Base-by-base conservation (phyloP, 2,329 filamentous ascomycete genomes). In the Penicillium sp. region DNA sequence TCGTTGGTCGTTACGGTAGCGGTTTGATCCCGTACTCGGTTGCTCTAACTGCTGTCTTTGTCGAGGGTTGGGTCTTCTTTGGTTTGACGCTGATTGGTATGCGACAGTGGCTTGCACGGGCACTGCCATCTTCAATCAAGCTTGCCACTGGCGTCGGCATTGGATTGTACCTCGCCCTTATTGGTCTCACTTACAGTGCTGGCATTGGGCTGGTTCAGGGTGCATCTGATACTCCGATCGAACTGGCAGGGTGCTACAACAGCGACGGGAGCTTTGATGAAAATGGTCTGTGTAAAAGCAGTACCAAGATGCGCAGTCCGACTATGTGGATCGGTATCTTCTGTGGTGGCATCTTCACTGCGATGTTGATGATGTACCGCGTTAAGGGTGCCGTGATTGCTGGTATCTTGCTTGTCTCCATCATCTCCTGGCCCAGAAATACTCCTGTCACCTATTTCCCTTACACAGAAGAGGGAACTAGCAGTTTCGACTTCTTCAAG, bases 271-370 rank as follows among this genome's bases (percentile, higher is more conserved):
- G 58, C 56, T 72, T 61, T 48, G 58, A 66, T 27, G 33, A 49
- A 0, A 62, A 58, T 1, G 87, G 87, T 8, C 63, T 83, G 6
- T 94, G 90, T 68, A 82, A 83, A 0, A 75, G 77, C 43, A 76
- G 77, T 17, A 77, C 82, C 48, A 91, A 91, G 80, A 93, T 96
- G 90, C 84, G 89, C 54, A 90, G 82, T 64, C 89, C 90, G 1
- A 84, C 87, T 20, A 84, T 95, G 83, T 96, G 91, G 91, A 80
- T 95, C 45, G 91, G 90, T 30, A 91, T 95, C 62, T 94, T 95
- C 78, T 41, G 17, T 48, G 60, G 90, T 36, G 90, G 90, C 54
- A 81, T 95, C 57, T 75, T 95, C 42, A 95, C 90, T 1, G 86
- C 87, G 26, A 75, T 94, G 58, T 76, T 95, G 47, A 89, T 93